Evolutionary conservation across 177 flowering plant genomes (phyloP), one percentile per base, ranked within the genome.

Genomic region (Tripterygium wilfordii): DNA sequence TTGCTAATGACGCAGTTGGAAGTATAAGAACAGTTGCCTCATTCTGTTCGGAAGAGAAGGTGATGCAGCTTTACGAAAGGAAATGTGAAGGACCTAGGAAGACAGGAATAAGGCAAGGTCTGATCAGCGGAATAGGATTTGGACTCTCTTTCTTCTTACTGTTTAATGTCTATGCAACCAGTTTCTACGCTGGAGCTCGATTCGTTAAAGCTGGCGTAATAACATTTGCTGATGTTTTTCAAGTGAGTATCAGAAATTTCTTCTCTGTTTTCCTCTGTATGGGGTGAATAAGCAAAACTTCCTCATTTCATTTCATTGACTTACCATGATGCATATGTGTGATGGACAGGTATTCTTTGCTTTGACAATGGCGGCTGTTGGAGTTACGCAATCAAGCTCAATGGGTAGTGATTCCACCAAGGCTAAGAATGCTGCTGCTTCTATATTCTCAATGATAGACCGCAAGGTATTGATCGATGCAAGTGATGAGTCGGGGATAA

Each of bases 331-430:
- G 1, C 18, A 36, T 16, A 7, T n/a, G 39, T n/a, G 8, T 36
- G 9, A 18, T 32, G 19, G 43, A n/a, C 82, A 89, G 96, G 95
- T 87, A 38, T 89, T 87, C 76, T 82, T 89, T 57, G 88, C 90
- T 33, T 63, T 89, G 50, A 69, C 80, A 2, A 71, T 84, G 85
- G 70, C 88, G 15, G 80, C 94, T 16, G 19, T 75, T 21, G 90
- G 76, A 57, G 63, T 89, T 36, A 78, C 92, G 33, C 88, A 87
- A 42, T 68, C 97, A 37, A 80, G 90, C 57, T 63, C 88, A 4
- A 31, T 80, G 7, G 79, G 75, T 26, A 85, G 88, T 18, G 87
- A 89, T 69, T 59, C 88, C 12, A 53, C 54, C 45, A 89, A 84
- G 57, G 97, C 94, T 19, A 78, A 80, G 57, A 49, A 24, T 22